Conservation (phyloP, 441 rosid genomes). For the Gossypium trilobum region DNA sequence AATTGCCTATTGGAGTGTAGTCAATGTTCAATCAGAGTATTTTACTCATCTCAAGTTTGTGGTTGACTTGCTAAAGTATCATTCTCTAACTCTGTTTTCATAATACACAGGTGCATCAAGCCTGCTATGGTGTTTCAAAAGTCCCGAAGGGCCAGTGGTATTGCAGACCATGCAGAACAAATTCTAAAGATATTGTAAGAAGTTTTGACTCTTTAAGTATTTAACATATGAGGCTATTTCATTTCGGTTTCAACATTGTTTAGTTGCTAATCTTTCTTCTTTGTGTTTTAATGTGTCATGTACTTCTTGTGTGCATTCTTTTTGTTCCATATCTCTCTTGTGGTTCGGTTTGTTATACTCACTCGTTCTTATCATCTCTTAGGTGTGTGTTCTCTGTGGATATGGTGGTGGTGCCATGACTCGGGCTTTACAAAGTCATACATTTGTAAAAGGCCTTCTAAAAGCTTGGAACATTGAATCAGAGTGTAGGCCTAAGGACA, state of each 20-base stretch:
- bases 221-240: not conserved
- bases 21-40: slow-evolving; percentile 36
- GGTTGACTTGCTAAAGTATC: not conserved
- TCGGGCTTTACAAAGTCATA: slow-evolving; percentile 31
- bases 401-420: slow-evolving; percentile 52
- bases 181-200: slow-evolving; percentile 35
- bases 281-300: not conserved
- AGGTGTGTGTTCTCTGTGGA: slow-evolving; percentile 55
- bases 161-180: slow-evolving; percentile 43
- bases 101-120: slow-evolving; percentile 41
- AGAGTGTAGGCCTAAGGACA: slow-evolving; percentile 16
- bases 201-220: not conserved
- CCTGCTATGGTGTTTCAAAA: slow-evolving; percentile 45
- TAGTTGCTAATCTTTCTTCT: not conserved
- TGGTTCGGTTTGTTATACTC: not conserved
- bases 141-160: slow-evolving; percentile 41
- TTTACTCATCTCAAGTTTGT: slow-evolving; percentile 8
- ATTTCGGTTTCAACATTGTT: not conserved
- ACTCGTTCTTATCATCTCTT: not conserved
- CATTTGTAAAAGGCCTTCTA: slow-evolving; percentile 34
- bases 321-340: not conserved
- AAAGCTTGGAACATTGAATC: slow-evolving; percentile 34
- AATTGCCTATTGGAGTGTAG: slow-evolving; percentile 39
- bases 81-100: not conserved
- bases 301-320: slow-evolving; percentile 7